Evolutionary conservation across 257 asterid genomes (phyloP), one percentile per base, ranked within the genome.

Genomic region (Orobanche coerulescens): DNA sequence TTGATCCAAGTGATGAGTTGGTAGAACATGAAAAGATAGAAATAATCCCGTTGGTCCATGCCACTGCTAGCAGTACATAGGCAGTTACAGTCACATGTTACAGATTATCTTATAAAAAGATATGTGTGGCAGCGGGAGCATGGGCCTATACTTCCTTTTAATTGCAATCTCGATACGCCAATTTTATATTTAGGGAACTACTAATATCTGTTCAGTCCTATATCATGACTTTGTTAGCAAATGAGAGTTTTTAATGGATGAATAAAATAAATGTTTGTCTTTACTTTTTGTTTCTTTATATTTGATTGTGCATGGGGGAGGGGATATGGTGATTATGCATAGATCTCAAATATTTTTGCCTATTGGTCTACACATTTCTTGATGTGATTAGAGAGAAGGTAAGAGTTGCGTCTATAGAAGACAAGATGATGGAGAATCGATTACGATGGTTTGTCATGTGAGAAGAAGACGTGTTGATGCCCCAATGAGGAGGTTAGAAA

Each of bases 21-120:
- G 56, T 52, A 61, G 59, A 56, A 57, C 36, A 40, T 51, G 49
- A 37, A 13, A 14, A 72, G 66, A 58, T 68, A 34, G 25, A n/a
- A 20, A 16, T 19, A 58, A 20, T 49, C 26, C 31, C 34, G 13
- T 25, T 65, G 46, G 26, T 59, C 15, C 6, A 23, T 62, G 61
- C 23, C 34, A 7, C 55, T 64, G 34, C 33, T 65, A 67, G 63
- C n/a, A 26, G 16, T 25, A 55, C 51, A 15, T 62, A 26, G 68
- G 25, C 12, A 67, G 55, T 57, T 58, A 28, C 37, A 46, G 52
- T 39, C 25, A 5, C 23, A 62, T 51, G 19, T 14, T 4, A 24
- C 8, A 9, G 12, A 7, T 46, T 33, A 43, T 18, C 10, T 53
- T 25, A n/a, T 25, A 3, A 6, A 10, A 6, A 16, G 34, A 56